phyloP scores from a whole-genome alignment of 2,329 filamentous ascomycete species.

The Myrmaecium sp. region DNA sequence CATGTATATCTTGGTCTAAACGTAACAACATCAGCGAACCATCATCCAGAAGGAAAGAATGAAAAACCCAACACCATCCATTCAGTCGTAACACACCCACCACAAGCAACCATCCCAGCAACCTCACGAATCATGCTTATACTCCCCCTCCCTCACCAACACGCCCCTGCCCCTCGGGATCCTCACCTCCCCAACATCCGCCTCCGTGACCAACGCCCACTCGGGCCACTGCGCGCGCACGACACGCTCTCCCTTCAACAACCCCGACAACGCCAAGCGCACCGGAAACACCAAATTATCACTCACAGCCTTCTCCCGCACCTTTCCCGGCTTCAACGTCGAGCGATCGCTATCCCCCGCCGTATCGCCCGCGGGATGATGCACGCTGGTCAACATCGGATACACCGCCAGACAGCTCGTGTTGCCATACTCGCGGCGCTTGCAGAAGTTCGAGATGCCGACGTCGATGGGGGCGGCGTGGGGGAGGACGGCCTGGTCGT shows the following conservation, averaged over 20 bases:
- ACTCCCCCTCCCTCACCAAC: slow-evolving; percentile 4
- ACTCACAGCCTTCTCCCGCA: slow-evolving; percentile 2
- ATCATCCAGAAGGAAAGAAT: too few relatives aligned
- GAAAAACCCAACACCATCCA: too few relatives aligned
- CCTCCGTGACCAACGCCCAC: slow-evolving; percentile 4
- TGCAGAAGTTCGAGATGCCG: slow-evolving; percentile 5
- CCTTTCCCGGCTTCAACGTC: slow-evolving; percentile 1
- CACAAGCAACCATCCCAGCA: too few relatives aligned
- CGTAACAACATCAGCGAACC: too few relatives aligned
- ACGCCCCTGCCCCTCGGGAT: slow-evolving; percentile 6
- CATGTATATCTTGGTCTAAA: too few relatives aligned
- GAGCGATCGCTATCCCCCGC: slow-evolving; percentile 7
- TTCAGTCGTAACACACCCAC: too few relatives aligned
- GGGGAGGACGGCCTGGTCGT: slow-evolving; percentile 6
- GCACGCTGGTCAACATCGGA: slow-evolving; percentile 7
- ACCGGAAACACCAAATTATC: slow-evolving; percentile 7
- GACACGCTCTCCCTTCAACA: slow-evolving; percentile 4
- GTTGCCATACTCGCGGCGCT: slow-evolving; percentile 2
- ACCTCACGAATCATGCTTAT: too few relatives aligned
- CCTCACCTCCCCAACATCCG: slow-evolving; percentile 4
- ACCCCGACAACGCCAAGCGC: slow-evolving; percentile 4
- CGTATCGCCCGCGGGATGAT: slow-evolving; percentile 5
- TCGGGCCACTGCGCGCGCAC: slow-evolving; percentile 4
- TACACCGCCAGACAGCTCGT: slow-evolving; percentile 6
- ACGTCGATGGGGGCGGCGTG: slow-evolving; percentile 7